phyloP scores from a whole-genome alignment of 2,329 filamentous ascomycete species.

The Neoarthrinium moseri region DNA sequence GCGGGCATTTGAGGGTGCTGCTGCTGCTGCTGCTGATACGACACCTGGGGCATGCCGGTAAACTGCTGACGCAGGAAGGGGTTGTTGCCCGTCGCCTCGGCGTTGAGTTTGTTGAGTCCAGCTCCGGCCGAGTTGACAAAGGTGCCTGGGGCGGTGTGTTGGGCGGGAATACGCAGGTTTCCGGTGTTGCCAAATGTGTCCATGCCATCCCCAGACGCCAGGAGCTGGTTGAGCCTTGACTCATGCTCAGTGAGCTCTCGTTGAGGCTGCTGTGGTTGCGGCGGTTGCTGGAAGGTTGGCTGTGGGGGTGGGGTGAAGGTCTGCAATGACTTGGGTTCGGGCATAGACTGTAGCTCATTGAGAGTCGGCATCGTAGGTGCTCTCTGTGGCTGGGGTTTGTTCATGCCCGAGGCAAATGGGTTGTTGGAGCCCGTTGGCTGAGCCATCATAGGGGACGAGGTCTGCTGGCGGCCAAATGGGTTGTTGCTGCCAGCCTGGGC shows the following conservation, averaged over 20 bases:
- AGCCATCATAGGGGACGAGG: conserved; percentile 65
- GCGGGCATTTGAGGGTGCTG: conserved; percentile 56
- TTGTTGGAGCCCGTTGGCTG: conserved; percentile 96
- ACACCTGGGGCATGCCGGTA: conserved; percentile 68
- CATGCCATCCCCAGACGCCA: conserved; percentile 85
- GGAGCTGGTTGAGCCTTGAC: conserved; percentile 79
- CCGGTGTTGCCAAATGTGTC: conserved; percentile 99
- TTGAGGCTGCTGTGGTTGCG: conserved; percentile 47
- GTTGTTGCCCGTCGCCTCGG: conserved; percentile 78
- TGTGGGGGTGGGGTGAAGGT: conserved; percentile 39
- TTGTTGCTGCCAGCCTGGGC: conserved; percentile 86
- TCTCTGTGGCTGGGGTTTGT: conserved; percentile 57
- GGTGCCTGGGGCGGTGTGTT: conserved; percentile 93
- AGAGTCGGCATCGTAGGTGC: conserved; percentile 66
- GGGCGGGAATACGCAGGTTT: conserved; percentile 88
- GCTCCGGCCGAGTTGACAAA: conserved; percentile 95
- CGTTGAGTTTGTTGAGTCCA: conserved; percentile 68
- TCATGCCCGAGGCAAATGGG: conserved; percentile 80
- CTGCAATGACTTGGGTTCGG: conserved; percentile 80
- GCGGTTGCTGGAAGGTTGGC: conserved; percentile 46
- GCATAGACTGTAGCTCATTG: conserved; percentile 57
- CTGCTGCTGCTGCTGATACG: conserved; percentile 42
- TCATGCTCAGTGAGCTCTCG: conserved; percentile 62
- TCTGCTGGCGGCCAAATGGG: conserved; percentile 69
- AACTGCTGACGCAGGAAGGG: conserved; percentile 85